phyloP scores from a whole-genome alignment of 164 flowering plant species.

The Piper betle region DNA sequence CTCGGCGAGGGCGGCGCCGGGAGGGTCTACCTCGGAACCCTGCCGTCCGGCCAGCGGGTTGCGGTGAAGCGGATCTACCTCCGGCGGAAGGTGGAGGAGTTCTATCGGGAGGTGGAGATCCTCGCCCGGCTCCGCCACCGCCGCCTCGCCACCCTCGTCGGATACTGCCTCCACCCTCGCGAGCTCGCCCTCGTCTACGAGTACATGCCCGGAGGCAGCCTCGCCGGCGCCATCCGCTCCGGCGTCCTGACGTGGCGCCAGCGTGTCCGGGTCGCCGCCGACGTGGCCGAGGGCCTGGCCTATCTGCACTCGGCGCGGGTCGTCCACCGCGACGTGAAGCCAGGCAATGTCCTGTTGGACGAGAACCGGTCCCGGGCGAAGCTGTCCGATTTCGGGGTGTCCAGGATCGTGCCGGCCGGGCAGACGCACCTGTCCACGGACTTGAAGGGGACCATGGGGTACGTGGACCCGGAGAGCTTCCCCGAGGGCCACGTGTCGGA shows the following conservation, averaged over 20 bases:
- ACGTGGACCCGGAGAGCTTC: conserved; percentile 35
- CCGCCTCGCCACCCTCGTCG: conserved; percentile 9
- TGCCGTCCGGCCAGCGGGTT: conserved; percentile 12
- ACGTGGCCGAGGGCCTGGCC: conserved; percentile 8
- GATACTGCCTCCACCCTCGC: conserved; percentile 3
- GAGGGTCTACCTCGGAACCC: conserved; percentile 10
- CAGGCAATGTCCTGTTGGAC: conserved; percentile 27
- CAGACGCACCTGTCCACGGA: conserved; percentile 22
- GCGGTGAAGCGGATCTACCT: conserved; percentile 7
- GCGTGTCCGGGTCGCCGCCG: conserved; percentile 6
- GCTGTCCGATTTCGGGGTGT: conserved; percentile 39
- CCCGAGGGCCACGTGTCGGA: conserved; percentile 20
- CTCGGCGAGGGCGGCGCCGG: conserved; percentile 12
- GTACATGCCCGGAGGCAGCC: conserved; percentile 11
- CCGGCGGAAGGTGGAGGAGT: conserved; percentile 5
- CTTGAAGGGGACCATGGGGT: conserved; percentile 35
- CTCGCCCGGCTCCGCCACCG: conserved; percentile 10
- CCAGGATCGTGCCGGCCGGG: conserved; percentile 23
- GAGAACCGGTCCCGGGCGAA: conserved; percentile 19
- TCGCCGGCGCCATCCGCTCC: conserved; percentile 3
- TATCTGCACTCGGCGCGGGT: conserved; percentile 10
- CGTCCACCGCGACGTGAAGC: conserved; percentile 18
- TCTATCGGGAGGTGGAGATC: conserved; percentile 8
- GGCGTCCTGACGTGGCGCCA: conserved; percentile 8
- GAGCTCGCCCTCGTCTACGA: conserved; percentile 10